Percentiles rank a stretch among this genome's conserved stretches.
Conservation (phyloP, 345 rosid species). For the Camelina sativa region DNA sequence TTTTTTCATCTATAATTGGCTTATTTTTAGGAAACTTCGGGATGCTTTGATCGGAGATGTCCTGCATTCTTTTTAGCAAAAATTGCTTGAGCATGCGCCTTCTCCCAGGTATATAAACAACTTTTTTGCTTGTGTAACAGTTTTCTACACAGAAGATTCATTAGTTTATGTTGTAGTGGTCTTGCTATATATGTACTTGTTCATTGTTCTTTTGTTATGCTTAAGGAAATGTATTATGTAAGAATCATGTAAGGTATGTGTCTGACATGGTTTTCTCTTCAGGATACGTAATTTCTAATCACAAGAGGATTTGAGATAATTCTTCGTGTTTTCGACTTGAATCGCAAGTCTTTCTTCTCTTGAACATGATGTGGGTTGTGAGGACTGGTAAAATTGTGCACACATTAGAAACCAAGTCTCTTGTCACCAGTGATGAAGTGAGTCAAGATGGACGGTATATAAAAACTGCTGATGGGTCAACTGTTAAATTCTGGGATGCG, state of each 20-base stretch:
- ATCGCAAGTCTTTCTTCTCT: too few relatives aligned
- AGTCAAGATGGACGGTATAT: too few relatives aligned
- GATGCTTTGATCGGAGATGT: conserved; percentile 93
- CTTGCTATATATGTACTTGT: background rate
- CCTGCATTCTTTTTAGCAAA: conserved; percentile 89
- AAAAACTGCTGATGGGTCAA: too few relatives aligned
- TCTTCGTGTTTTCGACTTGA: conserved; percentile 41
- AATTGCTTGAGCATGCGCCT: conserved; percentile 86
- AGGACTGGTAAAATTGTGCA: too few relatives aligned
- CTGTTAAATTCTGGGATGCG: too few relatives aligned
- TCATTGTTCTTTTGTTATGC: background rate
- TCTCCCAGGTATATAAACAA: conserved; percentile 63
- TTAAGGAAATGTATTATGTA: background rate
- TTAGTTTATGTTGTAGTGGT: background rate
- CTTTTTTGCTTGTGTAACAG: background rate
- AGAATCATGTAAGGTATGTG: background rate
- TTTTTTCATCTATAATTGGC: background rate
- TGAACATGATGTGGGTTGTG: too few relatives aligned
- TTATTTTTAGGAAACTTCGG: conserved; percentile 70
- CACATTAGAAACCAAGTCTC: too few relatives aligned
- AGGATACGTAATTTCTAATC: conserved; percentile 66
- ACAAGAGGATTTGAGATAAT: conserved; percentile 46
- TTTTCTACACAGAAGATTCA: background rate
- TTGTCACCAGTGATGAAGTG: too few relatives aligned
- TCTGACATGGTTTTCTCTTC: conserved; percentile 6